Base-by-base conservation (phyloP, 495 filamentous ascomycete genomes). In the Aspergillus panamensis region DNA sequence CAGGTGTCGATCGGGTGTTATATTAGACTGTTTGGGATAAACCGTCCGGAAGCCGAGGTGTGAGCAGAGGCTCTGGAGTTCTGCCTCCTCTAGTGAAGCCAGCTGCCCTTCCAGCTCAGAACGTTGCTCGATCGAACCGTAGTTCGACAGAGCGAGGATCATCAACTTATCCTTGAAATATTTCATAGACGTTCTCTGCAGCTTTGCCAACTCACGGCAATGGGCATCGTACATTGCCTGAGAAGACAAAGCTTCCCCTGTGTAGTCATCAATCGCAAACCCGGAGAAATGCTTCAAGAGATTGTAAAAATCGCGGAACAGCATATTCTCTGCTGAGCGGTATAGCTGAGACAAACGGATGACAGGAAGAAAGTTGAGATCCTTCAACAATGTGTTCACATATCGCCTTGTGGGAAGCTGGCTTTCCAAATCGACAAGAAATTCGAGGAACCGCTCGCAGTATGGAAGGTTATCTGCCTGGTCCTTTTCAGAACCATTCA, bases 321-420 rank as follows among this genome's bases (percentile, higher is more conserved):
- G 78, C 8, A 82, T 84, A 68, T 91, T 91, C 8, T 84, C 83
- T 42, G 87, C 83, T 48, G 83, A 80, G 49, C 84, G 85, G 63
- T 88, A 96, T 48, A 93, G 66, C 14, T 87, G 87, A 0, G 92
- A 96, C 29, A 96, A 77, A 54, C 79, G 83, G 57, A 96, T 84
- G n/a, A 89, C 82, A 8, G 94, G 79, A 21, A 96, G 72, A n/a
- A 96, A 69, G 61, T 97, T 91, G 32, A 97, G 75, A 69, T 99
- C 95, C 65, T 89, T 86, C n/a, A 97, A 69, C 20, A 99, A 78
- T 2, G 90, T 86, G 69, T 96, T 97, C 65, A 95, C 89, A 64
- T 97, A 96, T 71, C 95, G 84, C 63, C 94, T 82, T 5, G 94
- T 99, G 16, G 94, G 94, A 42, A 97, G 78, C 67, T 99, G 94